Evolutionary conservation across 768 basidiomycete genomes (phyloP).

Genomic region (Suillus alpinus): DNA sequence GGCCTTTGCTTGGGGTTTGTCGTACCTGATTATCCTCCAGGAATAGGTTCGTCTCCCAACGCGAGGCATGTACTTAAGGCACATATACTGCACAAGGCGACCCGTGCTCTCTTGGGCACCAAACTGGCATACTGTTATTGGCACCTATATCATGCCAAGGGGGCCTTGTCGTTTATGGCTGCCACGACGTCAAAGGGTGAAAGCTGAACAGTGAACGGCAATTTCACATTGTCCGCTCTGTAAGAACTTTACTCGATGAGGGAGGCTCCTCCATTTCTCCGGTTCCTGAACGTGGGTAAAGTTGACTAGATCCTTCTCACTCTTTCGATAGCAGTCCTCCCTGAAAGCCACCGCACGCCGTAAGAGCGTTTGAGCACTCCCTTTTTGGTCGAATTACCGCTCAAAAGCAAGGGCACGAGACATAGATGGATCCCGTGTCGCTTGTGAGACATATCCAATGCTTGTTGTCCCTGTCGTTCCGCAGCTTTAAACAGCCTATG

Average conservation of each 20-base stretch:
- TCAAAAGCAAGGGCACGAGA: not conserved
- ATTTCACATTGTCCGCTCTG: not conserved
- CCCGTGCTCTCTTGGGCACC: not conserved
- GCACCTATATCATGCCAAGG: not conserved
- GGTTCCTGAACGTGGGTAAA: conserved; percentile 2
- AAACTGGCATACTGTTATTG: not conserved
- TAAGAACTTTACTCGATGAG: not conserved
- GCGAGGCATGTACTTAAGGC: conserved; percentile 5
- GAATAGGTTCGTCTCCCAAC: conserved; percentile 1
- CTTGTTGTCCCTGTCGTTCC: not conserved
- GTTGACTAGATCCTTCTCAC: not conserved
- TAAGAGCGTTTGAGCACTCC: not conserved
- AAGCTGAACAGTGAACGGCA: not conserved
- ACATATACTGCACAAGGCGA: not conserved
- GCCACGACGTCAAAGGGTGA: conserved; percentile 1
- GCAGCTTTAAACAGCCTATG: not conserved
- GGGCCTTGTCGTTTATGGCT: not conserved
- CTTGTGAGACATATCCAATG: not conserved
- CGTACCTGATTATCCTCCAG: conserved; percentile 8
- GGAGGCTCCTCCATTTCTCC: not conserved
- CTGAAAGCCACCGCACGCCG: not conserved
- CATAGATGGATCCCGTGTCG: not conserved
- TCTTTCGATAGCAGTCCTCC: not conserved
- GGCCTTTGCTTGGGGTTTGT: not conserved
- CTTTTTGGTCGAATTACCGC: conserved; percentile 1